Base-by-base conservation (phyloP, 805 yeast species). In the Spathaspora arborariae region DNA sequence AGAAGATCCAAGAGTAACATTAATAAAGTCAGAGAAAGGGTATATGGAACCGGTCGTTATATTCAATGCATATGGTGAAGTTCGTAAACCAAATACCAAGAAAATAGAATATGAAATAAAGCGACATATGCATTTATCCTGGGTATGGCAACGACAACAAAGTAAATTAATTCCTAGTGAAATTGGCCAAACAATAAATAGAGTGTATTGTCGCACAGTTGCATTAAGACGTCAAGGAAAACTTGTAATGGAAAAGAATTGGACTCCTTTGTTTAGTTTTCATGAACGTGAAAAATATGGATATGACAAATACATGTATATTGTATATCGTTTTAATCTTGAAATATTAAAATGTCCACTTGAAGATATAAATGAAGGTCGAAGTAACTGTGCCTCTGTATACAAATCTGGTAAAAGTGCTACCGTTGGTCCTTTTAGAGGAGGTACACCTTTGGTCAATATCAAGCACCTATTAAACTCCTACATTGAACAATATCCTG, bases 181-280 rank as follows among this genome's bases (percentile, higher is more conserved):
- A 4, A n/a, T 16, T 30, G 22, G 48, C 4, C 3, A 19, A 10
- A 18, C 39, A 19, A 18, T 5, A 20, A 39, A 39, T 38, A 39
- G 22, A 13, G 15, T 54, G 2, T 65, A 62, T 46, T 54, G 39
- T 26, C 57, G 51, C 44, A 53, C 54, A 2, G 37, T 48, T 11
- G 68, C 62, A 39, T 51, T 66, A 21, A 47, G 55, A 36, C 45
- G 55, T 27, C 39, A 40, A 10, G 54, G 15, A n/a, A 39, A 16
- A 16, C 24, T 42, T 21, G 30, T 11, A 16, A 24, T 20, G 20
- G 44, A 66, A 46, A 70, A 70, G 49, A 70, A 70, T 52, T 70
- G 75, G 75, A 64, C 72, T 10, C 75, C 75, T 1, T 49, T 70
- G 48, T 45, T 65, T 4, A 63, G 63, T 43, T 51, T 47, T 38